These are phyloP conservation scores for Monosporozyma unispora DNA, from an alignment of 805 yeast genomes.

Conservation along the genomic window DNA sequence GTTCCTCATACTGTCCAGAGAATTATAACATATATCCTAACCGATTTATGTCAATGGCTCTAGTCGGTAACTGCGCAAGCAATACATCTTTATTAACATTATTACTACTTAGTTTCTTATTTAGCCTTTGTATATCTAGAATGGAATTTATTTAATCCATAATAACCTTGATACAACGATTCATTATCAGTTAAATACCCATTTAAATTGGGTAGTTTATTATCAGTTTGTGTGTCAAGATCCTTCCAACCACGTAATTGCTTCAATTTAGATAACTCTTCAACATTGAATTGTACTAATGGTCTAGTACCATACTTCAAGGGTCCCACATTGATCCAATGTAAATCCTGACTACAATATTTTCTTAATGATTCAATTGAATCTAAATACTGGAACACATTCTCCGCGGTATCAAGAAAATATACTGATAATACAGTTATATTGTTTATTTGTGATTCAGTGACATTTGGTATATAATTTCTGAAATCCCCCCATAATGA, in stretches of 20 bases:
- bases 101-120: background rate
- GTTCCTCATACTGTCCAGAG: slow-evolving; percentile 32
- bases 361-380: slow-evolving; percentile 42
- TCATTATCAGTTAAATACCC: slow-evolving; percentile 60
- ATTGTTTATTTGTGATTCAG: slow-evolving; percentile 31
- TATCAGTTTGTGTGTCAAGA: slow-evolving; percentile 21
- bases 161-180: slow-evolving; percentile 71
- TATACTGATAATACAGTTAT: slow-evolving; percentile 59
- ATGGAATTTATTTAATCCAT: slow-evolving; percentile 46
- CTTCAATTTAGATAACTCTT: slow-evolving; percentile 56
- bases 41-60: slow-evolving; percentile 13
- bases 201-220: slow-evolving; percentile 29
- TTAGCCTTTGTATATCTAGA: slow-evolving; percentile 3
- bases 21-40: slow-evolving; percentile 3
- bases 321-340: slow-evolving; percentile 91
- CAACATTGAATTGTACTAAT: slow-evolving; percentile 58
- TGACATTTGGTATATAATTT: slow-evolving; percentile 32
- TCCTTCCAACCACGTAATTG: slow-evolving; percentile 55
- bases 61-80: slow-evolving; percentile 31
- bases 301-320: slow-evolving; percentile 85
- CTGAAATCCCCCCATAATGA: slow-evolving; percentile 58
- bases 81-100: slow-evolving; percentile 10
- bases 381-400: slow-evolving; percentile 65
- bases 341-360: slow-evolving; percentile 36
- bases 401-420: slow-evolving; percentile 89